phyloP scores from a whole-genome alignment of 768 basidiomycete species.

The Collybia mongolica region DNA sequence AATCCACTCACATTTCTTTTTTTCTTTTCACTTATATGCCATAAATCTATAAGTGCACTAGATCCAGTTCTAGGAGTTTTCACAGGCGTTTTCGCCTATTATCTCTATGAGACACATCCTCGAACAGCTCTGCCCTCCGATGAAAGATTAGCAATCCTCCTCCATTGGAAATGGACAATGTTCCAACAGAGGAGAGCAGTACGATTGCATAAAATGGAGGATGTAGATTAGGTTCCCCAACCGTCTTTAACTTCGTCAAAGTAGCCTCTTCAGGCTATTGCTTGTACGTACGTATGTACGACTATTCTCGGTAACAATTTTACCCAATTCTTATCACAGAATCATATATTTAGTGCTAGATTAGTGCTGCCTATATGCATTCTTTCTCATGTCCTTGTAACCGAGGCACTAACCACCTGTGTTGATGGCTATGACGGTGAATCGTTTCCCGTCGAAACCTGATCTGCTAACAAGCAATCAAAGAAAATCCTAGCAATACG shows the following conservation, averaged over 20 bases:
- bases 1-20: conserved; percentile 3
- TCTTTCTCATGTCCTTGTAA: too few species aligned
- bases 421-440: too few species aligned
- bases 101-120: conserved; percentile 79
- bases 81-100: conserved; percentile 76
- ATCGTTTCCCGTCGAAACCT: too few species aligned
- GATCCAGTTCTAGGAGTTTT: conserved; percentile 77
- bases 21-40: conserved; percentile 1
- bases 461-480: too few species aligned
- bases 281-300: background rate
- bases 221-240: background rate
- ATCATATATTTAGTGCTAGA: background rate
- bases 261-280: too few species aligned
- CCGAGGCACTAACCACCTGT: too few species aligned
- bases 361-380: too few species aligned
- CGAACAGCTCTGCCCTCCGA: conserved; percentile 61
- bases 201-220: conserved; percentile 49
- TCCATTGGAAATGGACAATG: conserved; percentile 68
- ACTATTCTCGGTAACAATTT: background rate
- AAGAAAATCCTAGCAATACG: too few species aligned
- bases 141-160: conserved; percentile 50
- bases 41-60: conserved; percentile 41
- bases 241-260: too few species aligned
- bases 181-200: conserved; percentile 29
- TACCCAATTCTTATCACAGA: background rate